These are phyloP conservation scores for Nepenthes alata DNA, from an alignment of 179 eudicot species.

Conservation along the genomic window DNA sequence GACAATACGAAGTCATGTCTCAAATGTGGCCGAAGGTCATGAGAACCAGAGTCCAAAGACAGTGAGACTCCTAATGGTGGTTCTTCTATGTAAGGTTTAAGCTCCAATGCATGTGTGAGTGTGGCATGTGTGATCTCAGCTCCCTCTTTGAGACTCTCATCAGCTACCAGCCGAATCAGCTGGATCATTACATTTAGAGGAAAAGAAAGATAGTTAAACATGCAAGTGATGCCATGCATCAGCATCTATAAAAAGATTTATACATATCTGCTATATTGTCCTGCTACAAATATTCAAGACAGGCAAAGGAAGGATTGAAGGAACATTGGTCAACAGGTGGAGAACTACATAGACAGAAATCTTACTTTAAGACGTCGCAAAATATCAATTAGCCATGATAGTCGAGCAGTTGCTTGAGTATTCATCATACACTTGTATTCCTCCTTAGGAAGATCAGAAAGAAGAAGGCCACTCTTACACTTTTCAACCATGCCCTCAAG, in stretches of 20 bases:
- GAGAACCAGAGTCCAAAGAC: slow-evolving; percentile 29
- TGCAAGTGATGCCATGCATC: neutral
- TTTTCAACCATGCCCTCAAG: slow-evolving; percentile 64
- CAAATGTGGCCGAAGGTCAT: slow-evolving; percentile 73
- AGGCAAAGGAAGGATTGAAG: neutral
- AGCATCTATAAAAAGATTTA: neutral
- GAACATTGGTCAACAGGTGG: neutral
- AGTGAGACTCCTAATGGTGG: slow-evolving; percentile 37
- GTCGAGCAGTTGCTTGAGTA: slow-evolving; percentile 60
- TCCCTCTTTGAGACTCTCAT: slow-evolving; percentile 35
- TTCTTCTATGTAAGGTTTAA: slow-evolving; percentile 93
- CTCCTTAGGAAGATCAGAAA: slow-evolving; percentile 63
- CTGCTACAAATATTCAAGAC: neutral
- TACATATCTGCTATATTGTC: neutral
- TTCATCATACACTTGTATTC: slow-evolving; percentile 66
- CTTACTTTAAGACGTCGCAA: slow-evolving; percentile 73
- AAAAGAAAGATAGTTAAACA: neutral
- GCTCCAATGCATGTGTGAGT: slow-evolving; percentile 69
- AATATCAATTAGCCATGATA: slow-evolving; percentile 69
- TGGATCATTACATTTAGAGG: slow-evolving; percentile 12
- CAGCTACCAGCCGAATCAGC: slow-evolving; percentile 72
- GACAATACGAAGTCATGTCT: slow-evolving; percentile 89
- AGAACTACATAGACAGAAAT: neutral
- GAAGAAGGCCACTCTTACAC: slow-evolving; percentile 57
- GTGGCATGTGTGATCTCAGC: slow-evolving; percentile 38